Percentiles rank a stretch among this genome's conserved stretches.
These are phyloP conservation scores for Fusarium sp. DNA, from an alignment of 2,329 filamentous ascomycete species.

Conservation along the genomic window DNA sequence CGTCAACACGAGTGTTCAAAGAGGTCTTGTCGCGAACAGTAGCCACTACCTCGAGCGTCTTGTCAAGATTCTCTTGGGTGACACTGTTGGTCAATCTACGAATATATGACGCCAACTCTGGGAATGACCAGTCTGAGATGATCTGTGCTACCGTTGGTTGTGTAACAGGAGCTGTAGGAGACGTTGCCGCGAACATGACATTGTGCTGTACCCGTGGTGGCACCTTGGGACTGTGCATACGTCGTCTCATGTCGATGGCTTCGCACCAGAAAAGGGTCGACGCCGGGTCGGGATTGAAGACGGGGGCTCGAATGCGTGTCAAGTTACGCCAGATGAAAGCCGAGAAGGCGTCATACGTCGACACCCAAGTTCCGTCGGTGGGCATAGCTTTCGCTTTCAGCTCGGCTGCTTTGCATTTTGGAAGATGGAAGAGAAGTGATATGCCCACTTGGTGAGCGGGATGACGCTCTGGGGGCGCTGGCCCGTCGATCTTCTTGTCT, in stretches of 20 bases:
- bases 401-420: slow-evolving; percentile 59
- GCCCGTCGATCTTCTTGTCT: slow-evolving; percentile 52
- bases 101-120: slow-evolving; percentile 55
- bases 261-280: slow-evolving; percentile 54
- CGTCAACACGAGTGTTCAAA: slow-evolving; percentile 54
- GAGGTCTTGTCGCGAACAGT: slow-evolving; percentile 55
- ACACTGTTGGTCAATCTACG: slow-evolving; percentile 56
- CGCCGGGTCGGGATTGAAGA: slow-evolving; percentile 53
- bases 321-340: slow-evolving; percentile 60
- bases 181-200: slow-evolving; percentile 51
- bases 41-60: slow-evolving; percentile 52
- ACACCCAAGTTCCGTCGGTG: slow-evolving; percentile 58
- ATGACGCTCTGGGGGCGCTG: slow-evolving; percentile 49
- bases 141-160: slow-evolving; percentile 53
- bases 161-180: slow-evolving; percentile 45
- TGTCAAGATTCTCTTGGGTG: slow-evolving; percentile 52
- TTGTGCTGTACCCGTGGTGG: slow-evolving; percentile 56
- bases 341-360: slow-evolving; percentile 62
- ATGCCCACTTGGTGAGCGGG: slow-evolving; percentile 45
- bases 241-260: slow-evolving; percentile 56
- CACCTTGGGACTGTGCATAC: slow-evolving; percentile 53
- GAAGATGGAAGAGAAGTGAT: slow-evolving; percentile 59
- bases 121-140: slow-evolving; percentile 55
- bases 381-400: slow-evolving; percentile 57
- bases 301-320: slow-evolving; percentile 52